These are phyloP conservation scores for Silene noctiflora DNA, from an alignment of 179 eudicot species.

Conservation along the genomic window DNA sequence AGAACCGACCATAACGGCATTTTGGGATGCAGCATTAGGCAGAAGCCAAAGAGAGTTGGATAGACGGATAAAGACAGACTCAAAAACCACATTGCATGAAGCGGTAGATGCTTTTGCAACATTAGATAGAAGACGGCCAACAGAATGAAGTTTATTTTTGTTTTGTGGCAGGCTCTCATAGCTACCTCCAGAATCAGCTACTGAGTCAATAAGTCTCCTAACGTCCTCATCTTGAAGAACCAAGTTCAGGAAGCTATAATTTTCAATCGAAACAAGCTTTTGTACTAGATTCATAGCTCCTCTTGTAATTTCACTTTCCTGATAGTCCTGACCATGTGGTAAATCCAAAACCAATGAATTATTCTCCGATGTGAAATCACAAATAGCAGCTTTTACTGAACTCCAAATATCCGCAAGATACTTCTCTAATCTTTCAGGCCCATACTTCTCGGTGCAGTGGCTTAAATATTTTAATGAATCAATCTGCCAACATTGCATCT, in stretches of 20 bases:
- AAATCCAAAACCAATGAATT: slow-evolving; percentile 33
- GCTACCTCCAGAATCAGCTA: slow-evolving; percentile 34
- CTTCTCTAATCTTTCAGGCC: slow-evolving; percentile 60
- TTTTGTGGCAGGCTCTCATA: slow-evolving; percentile 34
- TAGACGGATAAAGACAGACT: slow-evolving; percentile 48
- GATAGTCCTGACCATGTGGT: slow-evolving; percentile 34
- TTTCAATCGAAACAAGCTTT: slow-evolving; percentile 44
- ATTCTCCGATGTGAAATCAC: slow-evolving; percentile 33
- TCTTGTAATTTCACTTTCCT: slow-evolving; percentile 54
- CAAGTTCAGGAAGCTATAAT: slow-evolving; percentile 43
- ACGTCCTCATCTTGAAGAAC: slow-evolving; percentile 63
- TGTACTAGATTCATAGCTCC: slow-evolving; percentile 76
- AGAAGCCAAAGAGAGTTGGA: slow-evolving; percentile 47
- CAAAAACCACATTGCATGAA: slow-evolving; percentile 67
- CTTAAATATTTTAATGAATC: slow-evolving; percentile 83
- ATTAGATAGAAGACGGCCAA: slow-evolving; percentile 54
- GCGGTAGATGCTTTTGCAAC: slow-evolving; percentile 52
- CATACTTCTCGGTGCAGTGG: slow-evolving; percentile 63
- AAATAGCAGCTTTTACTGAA: slow-evolving; percentile 52
- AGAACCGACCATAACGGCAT: slow-evolving; percentile 25
- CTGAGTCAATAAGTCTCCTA: slow-evolving; percentile 37
- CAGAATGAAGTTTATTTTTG: slow-evolving; percentile 59
- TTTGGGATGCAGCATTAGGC: slow-evolving; percentile 25
- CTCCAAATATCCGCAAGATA: slow-evolving; percentile 70
- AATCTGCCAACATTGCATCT: slow-evolving; percentile 41